Evolutionary conservation across 345 rosid species (phyloP).

Genomic region (Eutrema heterophyllum): DNA sequence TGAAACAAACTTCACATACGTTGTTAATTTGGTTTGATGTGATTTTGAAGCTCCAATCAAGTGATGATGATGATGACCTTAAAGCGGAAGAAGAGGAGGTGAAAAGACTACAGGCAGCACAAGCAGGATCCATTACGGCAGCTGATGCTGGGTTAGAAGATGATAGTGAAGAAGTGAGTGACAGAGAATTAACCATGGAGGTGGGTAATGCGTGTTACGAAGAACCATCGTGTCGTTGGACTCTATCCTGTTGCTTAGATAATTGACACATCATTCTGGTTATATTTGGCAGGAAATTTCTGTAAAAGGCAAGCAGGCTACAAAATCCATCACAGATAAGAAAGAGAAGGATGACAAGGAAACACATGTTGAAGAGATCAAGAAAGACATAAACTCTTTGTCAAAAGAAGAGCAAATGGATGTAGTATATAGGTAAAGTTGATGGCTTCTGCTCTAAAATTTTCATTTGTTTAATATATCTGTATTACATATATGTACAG

Average conservation of each 20-base stretch:
- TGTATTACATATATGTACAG: neutral
- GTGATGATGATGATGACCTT: constrained; percentile 77
- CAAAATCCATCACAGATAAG: constrained; percentile 22
- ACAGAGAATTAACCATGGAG: constrained; percentile 66
- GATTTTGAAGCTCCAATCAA: constrained; percentile 52
- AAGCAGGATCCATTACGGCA: constrained; percentile 39
- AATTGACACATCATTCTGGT: neutral
- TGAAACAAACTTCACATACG: neutral
- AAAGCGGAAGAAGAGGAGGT: constrained; percentile 69
- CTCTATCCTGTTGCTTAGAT: constrained; percentile 6
- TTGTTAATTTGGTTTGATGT: constrained; percentile 8
- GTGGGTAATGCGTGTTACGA: constrained; percentile 32
- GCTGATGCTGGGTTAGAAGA: constrained; percentile 80
- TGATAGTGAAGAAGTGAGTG: constrained; percentile 44
- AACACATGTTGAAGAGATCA: constrained; percentile 45
- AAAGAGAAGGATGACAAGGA: constrained; percentile 31
- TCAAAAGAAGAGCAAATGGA: constrained; percentile 89
- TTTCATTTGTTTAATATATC: neutral
- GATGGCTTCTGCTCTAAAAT: neutral
- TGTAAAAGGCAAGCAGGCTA: constrained; percentile 32
- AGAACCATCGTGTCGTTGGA: neutral
- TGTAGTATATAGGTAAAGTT: constrained; percentile 60
- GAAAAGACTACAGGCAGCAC: constrained; percentile 43
- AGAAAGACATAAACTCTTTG: constrained; percentile 71
- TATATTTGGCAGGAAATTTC: constrained; percentile 51